Conservation (phyloP, 1,284 basidiomycete genomes). For the Athelia sp. region DNA sequence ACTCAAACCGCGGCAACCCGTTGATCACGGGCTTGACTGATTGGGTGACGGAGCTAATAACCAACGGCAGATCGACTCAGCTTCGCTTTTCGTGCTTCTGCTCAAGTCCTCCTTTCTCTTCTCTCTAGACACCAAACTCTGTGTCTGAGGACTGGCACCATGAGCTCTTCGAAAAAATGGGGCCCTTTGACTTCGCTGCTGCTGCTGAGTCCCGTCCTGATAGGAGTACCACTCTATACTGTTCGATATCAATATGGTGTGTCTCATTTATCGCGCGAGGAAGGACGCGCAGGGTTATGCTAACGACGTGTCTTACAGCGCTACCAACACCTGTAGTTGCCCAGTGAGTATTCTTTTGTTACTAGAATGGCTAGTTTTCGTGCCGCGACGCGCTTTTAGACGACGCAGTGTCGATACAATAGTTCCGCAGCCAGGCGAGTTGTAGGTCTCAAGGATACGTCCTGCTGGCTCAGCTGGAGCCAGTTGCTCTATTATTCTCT, state of each 20-base stretch:
- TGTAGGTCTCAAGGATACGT: background rate
- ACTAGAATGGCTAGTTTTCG: background rate
- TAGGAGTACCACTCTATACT: conserved; percentile 35
- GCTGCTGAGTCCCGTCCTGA: conserved; percentile 38
- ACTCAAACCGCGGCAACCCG: no score
- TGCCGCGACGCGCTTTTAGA: background rate
- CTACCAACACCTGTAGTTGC: conserved; percentile 34
- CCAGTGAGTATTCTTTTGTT: conserved; percentile 23
- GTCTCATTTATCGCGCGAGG: conserved; percentile 14
- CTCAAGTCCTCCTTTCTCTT: no score
- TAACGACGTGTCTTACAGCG: conserved; percentile 17
- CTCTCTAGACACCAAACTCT: no score
- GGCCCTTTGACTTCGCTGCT: conserved; percentile 42
- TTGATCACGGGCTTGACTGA: no score
- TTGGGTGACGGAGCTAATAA: no score
- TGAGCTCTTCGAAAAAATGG: conserved; percentile 20
- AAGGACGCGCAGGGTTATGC: background rate
- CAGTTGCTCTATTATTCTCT: background rate
- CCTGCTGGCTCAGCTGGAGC: background rate
- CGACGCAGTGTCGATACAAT: background rate
- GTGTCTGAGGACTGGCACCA: no score
- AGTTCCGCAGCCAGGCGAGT: background rate
- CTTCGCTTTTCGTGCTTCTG: no score
- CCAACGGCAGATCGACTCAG: no score
- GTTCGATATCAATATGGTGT: conserved; percentile 42